phyloP scores from a whole-genome alignment of 108 stramenopile species.

The Aurantiochytrium sp. region DNA sequence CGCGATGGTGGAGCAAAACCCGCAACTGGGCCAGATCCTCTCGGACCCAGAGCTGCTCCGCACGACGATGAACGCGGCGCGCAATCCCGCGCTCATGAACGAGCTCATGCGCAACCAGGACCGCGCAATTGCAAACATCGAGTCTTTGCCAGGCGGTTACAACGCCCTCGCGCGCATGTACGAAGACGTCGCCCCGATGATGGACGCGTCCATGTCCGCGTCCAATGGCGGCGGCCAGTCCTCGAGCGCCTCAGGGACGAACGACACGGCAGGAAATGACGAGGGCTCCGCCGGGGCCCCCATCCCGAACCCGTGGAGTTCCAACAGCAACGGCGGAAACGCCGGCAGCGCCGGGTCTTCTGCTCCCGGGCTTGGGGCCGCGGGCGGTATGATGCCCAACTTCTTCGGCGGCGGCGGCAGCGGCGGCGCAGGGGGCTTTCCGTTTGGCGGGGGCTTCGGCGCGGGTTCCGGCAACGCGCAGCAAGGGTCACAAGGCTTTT shows the following conservation, averaged over 20 bases:
- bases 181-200: constrained; percentile 84
- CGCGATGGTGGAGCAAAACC: constrained; percentile 75
- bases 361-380: not conserved
- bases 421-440: too few species aligned
- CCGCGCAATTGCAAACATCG: constrained; percentile 85
- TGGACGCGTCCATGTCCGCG: constrained; percentile 72
- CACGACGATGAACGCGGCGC: constrained; percentile 84
- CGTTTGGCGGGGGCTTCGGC: too few species aligned
- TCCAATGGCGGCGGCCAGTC: too few species aligned
- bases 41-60: constrained; percentile 81
- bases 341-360: not conserved
- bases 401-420: not conserved
- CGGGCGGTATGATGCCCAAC: not conserved
- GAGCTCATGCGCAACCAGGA: constrained; percentile 86
- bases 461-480: too few species aligned
- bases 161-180: constrained; percentile 86
- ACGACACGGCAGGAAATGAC: constrained; percentile 36
- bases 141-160: constrained; percentile 89
- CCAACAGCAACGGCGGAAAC: not conserved
- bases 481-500: constrained; percentile 3
- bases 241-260: too few species aligned
- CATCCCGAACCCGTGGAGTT: constrained; percentile 91
- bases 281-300: constrained; percentile 56
- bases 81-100: constrained; percentile 75
- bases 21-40: constrained; percentile 76